A percentile compares a stretch with the other conserved stretches of the same genome.
Conservation (phyloP, 768 basidiomycete species). For the Kwoniella shandongensis region DNA sequence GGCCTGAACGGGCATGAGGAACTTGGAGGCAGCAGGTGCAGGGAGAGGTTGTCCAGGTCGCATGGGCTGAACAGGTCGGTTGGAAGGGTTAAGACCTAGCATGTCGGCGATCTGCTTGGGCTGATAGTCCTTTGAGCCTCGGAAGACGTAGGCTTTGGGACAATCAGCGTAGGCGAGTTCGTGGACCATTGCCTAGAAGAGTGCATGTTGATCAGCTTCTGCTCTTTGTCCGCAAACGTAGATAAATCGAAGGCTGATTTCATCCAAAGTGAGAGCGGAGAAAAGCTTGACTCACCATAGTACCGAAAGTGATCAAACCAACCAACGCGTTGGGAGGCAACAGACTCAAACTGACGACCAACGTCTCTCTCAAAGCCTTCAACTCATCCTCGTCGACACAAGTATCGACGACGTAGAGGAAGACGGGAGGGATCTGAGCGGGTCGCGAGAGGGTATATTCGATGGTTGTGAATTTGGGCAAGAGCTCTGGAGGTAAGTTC, state of each 20-base stretch:
- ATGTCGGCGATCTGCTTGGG: slow-evolving; percentile 98
- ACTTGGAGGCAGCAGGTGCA: slow-evolving; percentile 58
- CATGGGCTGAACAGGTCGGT: slow-evolving; percentile 36
- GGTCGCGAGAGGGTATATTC: slow-evolving; percentile 96
- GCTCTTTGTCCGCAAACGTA: no score
- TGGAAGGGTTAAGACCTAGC: slow-evolving; percentile 75
- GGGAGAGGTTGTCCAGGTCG: slow-evolving; percentile 53
- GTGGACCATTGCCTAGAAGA: slow-evolving; percentile 84
- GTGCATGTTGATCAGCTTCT: no score
- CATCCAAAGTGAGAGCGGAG: background rate
- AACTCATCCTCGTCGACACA: slow-evolving; percentile 89
- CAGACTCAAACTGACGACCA: slow-evolving; percentile 88
- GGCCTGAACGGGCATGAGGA: slow-evolving; percentile 86
- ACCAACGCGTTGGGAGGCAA: slow-evolving; percentile 93
- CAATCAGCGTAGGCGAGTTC: slow-evolving; percentile 96
- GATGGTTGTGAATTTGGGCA: slow-evolving; percentile 98
- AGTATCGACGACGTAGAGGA: slow-evolving; percentile 95
- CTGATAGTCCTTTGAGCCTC: slow-evolving; percentile 92
- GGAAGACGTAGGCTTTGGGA: slow-evolving; percentile 97
- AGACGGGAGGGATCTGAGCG: slow-evolving; percentile 89
- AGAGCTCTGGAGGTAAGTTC: slow-evolving; percentile 90
- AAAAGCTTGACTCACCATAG: slow-evolving; percentile 68
- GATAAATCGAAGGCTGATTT: no score
- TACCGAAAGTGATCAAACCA: slow-evolving; percentile 92
- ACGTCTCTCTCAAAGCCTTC: slow-evolving; percentile 89